Conservation (phyloP, 148 eudicot species). For the Nyssa sinensis region DNA sequence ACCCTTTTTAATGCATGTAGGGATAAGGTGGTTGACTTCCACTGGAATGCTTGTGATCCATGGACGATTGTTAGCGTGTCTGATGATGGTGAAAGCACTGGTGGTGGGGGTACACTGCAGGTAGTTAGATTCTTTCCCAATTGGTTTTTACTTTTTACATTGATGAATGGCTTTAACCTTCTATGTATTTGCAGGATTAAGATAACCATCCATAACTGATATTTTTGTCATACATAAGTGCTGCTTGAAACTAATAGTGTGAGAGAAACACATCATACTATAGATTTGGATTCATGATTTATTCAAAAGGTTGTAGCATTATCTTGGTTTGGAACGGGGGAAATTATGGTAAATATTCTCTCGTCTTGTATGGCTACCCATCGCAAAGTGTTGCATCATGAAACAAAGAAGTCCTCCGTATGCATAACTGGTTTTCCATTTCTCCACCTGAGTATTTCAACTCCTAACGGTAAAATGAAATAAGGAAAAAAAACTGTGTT, state of each 20-base stretch:
- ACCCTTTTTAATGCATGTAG: constrained; percentile 23
- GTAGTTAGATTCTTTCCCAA: constrained; percentile 31
- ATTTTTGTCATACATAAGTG: not conserved
- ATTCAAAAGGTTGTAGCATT: not conserved
- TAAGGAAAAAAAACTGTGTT: too few relatives aligned
- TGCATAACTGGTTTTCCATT: too few relatives aligned
- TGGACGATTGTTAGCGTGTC: constrained; percentile 98
- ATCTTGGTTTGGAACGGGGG: not conserved
- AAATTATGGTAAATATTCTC: not conserved
- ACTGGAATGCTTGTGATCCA: constrained; percentile 88
- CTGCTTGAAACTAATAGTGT: not conserved
- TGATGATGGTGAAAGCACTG: constrained; percentile 82
- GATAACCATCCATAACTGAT: not conserved
- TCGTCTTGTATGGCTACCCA: not conserved
- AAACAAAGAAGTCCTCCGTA: too few relatives aligned
- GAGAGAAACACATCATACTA: not conserved
- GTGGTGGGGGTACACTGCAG: constrained; percentile 97
- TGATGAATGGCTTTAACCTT: not conserved
- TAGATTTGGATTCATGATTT: not conserved
- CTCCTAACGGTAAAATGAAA: too few relatives aligned
- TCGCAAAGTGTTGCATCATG: not conserved
- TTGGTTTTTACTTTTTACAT: not conserved
- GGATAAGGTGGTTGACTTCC: constrained; percentile 97
- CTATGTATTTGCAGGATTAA: not conserved
- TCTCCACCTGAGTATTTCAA: too few relatives aligned